Evolutionary conservation across 2,329 filamentous ascomycete species (phyloP), one percentile per base, ranked within the genome.

Genomic region (Leptographium procerum): DNA sequence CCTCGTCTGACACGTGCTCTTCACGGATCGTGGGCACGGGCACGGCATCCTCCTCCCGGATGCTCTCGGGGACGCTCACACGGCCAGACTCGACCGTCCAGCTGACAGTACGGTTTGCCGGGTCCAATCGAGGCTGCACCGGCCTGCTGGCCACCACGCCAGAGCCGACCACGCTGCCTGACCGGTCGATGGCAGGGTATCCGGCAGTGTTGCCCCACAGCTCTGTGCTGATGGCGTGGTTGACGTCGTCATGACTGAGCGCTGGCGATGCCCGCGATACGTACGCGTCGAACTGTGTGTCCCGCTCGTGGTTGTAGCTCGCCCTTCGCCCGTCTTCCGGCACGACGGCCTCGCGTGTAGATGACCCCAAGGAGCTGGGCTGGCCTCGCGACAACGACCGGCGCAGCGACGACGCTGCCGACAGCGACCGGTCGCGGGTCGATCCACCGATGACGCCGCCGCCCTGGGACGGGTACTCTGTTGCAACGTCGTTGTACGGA

Each of bases 41-140:
- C 16, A n/a, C n/a, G n/a, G n/a, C 48, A 4, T 19, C 45, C 4
- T 51, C 45, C 6, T 61, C 59, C 10, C 36, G 33, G 22, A 29
- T 3, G 26, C 50, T 53, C 62, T 74, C 73, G 2, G 72, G 71
- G 26, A 74, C 72, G 4, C 70, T 65, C 6, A 71, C 69, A n/a
- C 73, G 65, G 2, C 68, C 67, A 16, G 51, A 66, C 55, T 73
- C 73, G 50, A 69, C 73, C 7, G 62, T 65, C 66, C 69, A 73
- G 65, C 73, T 75, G 14, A 64, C 60, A 1, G 65, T 64, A 19
- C 72, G 67, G 9, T 65, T 66, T 13, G 50, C 22, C 2, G 62
- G 47, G 63, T 71, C 24, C 54, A 60, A 13, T 47, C 60, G 56
- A 51, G 58, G 34, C 58, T 43, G 51, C 29, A 34, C 33, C 28